A percentile compares a stretch with the other conserved stretches of the same genome.
Evolutionary conservation across 2,329 filamentous ascomycete genomes (phyloP).

Genomic region (Ambrosiella xylebori): DNA sequence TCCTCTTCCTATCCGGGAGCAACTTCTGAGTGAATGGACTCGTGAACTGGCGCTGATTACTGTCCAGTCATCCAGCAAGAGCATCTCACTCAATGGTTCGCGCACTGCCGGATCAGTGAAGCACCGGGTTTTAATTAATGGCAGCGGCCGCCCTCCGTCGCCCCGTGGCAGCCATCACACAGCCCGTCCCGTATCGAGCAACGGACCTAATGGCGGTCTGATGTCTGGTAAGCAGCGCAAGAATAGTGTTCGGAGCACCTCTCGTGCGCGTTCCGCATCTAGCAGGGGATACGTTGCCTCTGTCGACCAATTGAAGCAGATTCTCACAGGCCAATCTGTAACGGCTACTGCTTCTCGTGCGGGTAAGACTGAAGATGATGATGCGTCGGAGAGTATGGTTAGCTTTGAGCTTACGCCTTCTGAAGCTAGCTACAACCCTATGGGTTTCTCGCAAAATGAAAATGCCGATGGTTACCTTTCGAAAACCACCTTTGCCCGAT

Average conservation of each 20-base stretch:
- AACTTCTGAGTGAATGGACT: conserved; percentile 67
- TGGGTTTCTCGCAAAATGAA: conserved; percentile 15
- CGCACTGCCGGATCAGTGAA: conserved; percentile 38
- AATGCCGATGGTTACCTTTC: conserved; percentile 9
- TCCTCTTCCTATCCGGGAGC: conserved; percentile 49
- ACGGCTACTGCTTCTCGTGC: conserved; percentile 21
- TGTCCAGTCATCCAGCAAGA: conserved; percentile 51
- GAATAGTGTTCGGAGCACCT: conserved; percentile 36
- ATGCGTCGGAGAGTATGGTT: conserved; percentile 48
- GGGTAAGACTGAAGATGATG: conserved; percentile 25
- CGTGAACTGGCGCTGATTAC: conserved; percentile 54
- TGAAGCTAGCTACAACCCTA: conserved; percentile 43
- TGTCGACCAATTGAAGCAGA: conserved; percentile 46
- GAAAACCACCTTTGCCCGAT: conserved; percentile 20
- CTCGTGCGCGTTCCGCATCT: conserved; percentile 27
- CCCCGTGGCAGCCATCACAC: conserved; percentile 29
- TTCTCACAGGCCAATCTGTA: conserved; percentile 34
- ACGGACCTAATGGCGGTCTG: conserved; percentile 20
- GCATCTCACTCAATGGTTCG: conserved; percentile 61
- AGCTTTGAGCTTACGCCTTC: conserved; percentile 53
- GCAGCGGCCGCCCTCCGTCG: conserved; percentile 23
- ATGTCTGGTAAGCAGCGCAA: conserved; percentile 31
- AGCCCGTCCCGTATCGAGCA: conserved; percentile 30
- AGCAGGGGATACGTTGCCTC: conserved; percentile 37
- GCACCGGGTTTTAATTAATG: conserved; percentile 43